Evolutionary conservation across 305 asterid species (phyloP).

Genomic region (Striga hermonthica): DNA sequence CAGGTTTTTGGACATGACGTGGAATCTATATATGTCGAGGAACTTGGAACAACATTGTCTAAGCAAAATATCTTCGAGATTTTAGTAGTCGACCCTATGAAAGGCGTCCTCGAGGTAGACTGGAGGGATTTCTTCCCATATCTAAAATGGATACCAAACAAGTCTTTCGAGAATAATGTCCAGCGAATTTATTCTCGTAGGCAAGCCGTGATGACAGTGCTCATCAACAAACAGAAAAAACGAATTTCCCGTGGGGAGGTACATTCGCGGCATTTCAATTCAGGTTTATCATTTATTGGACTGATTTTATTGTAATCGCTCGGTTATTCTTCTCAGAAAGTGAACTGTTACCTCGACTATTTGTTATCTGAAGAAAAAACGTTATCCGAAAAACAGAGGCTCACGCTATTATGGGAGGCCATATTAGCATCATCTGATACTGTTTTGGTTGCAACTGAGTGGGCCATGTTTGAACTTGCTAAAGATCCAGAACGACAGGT

Average conservation of each 20-base stretch:
- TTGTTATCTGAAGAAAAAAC: conserved; percentile 56
- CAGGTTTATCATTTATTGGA: no score
- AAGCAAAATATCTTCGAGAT: conserved; percentile 42
- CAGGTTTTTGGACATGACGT: conserved; percentile 57
- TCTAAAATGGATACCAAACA: conserved; percentile 61
- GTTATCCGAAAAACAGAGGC: conserved; percentile 57
- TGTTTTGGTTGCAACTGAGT: conserved; percentile 65
- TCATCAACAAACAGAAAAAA: conserved; percentile 49
- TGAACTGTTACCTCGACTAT: conserved; percentile 63
- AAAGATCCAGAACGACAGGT: conserved; percentile 76
- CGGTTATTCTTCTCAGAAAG: conserved; percentile 39
- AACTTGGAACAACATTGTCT: conserved; percentile 41
- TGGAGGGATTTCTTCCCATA: conserved; percentile 79
- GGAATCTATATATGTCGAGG: conserved; percentile 48
- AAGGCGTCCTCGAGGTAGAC: conserved; percentile 68
- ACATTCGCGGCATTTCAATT: no score
- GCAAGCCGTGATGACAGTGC: conserved; percentile 67
- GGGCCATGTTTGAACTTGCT: conserved; percentile 92
- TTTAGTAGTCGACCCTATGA: conserved; percentile 55
- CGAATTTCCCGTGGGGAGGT: conserved; percentile 68
- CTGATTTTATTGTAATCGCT: no score
- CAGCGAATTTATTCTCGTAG: conserved; percentile 43
- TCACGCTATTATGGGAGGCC: conserved; percentile 80
- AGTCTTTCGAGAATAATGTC: conserved; percentile 48
- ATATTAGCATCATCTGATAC: conserved; percentile 89